A percentile compares a stretch with the other conserved stretches of the same genome.
phyloP scores from a whole-genome alignment of 805 yeast species.

The Yueomyces sinensis region DNA sequence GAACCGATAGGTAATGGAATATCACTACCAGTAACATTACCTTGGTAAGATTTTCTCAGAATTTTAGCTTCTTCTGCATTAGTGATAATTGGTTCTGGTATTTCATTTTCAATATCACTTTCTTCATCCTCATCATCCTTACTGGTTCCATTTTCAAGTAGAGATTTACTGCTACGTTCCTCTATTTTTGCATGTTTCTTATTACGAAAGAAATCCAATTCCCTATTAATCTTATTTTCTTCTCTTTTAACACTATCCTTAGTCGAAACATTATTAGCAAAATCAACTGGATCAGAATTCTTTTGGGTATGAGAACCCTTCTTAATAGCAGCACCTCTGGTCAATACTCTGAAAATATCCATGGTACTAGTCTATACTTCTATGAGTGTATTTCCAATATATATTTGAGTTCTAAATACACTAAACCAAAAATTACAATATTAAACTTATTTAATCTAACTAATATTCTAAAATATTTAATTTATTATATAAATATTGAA shows the following conservation, averaged over 20 bases:
- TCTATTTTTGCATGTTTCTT: conserved; percentile 27
- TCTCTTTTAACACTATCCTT: conserved; percentile 4
- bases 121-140: conserved; percentile 15
- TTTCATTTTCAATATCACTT: conserved; percentile 21
- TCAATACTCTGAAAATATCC: conserved; percentile 81
- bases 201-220: conserved; percentile 72
- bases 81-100: conserved; percentile 29
- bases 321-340: conserved; percentile 75
- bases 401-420: too few relatives aligned
- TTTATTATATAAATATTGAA: too few relatives aligned
- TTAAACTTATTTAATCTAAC: neutral
- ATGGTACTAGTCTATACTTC: conserved; percentile 32
- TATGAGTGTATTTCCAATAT: too few relatives aligned
- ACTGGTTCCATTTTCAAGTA: conserved; percentile 4
- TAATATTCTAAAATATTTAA: neutral
- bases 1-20: conserved; percentile 85
- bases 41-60: conserved; percentile 46
- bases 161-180: conserved; percentile 5
- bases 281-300: neutral
- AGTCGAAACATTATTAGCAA: neutral
- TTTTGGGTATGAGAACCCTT: conserved; percentile 26
- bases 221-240: conserved; percentile 45
- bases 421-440: too few relatives aligned
- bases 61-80: conserved; percentile 44
- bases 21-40: conserved; percentile 73